phyloP scores from a whole-genome alignment of 352 stramenopile species.

The Thalassiosira livingstoniorum region DNA sequence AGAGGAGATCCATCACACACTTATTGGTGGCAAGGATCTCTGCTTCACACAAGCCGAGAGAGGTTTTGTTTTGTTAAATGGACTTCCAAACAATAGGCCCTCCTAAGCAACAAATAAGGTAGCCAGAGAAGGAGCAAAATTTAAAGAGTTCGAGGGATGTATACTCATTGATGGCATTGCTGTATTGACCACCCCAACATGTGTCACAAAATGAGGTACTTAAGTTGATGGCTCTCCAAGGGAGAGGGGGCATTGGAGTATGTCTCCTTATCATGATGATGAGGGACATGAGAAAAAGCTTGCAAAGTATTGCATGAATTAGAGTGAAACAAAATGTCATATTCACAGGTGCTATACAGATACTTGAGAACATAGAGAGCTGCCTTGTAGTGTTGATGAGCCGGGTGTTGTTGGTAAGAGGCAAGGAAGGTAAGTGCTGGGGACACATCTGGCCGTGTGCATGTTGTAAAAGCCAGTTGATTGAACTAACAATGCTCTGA shows the following conservation, averaged over 20 bases:
- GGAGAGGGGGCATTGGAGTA: too few species aligned
- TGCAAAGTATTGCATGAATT: slow-evolving; percentile 7
- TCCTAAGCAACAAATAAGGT: background rate
- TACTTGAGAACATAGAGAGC: slow-evolving; percentile 8
- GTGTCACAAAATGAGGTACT: slow-evolving; percentile 15
- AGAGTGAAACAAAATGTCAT: slow-evolving; percentile 30
- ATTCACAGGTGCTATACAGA: slow-evolving; percentile 15
- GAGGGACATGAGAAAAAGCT: slow-evolving; percentile 17
- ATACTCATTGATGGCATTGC: slow-evolving; percentile 4
- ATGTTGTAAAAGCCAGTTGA: too few species aligned
- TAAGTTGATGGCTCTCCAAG: background rate
- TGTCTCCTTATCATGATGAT: background rate
- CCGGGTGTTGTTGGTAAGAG: background rate
- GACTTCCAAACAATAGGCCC: slow-evolving; percentile 14
- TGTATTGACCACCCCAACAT: slow-evolving; percentile 22
- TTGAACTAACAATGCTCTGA: too few species aligned
- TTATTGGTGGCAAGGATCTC: slow-evolving; percentile 17
- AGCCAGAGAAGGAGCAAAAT: background rate
- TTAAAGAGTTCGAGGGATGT: slow-evolving; percentile 25
- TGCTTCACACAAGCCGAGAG: too few species aligned
- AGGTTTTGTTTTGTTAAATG: too few species aligned
- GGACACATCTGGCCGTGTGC: too few species aligned
- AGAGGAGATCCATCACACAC: background rate
- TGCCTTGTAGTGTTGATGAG: slow-evolving; percentile 9
- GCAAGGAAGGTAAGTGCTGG: too few species aligned